Conservation (phyloP, 805 yeast species). For the Ogataea nitratoaversa region DNA sequence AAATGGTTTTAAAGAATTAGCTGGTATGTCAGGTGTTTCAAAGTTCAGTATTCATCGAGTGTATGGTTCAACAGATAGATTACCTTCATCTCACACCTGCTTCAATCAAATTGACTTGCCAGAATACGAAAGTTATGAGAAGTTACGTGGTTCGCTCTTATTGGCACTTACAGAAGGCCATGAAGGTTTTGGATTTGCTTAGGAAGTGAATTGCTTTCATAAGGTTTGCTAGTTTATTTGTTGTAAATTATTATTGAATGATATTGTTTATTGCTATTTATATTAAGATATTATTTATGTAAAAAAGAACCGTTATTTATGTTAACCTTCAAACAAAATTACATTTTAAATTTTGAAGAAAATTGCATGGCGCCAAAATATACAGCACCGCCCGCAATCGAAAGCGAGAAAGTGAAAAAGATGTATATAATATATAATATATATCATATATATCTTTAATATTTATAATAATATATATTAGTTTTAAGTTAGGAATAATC, state of each 20-base stretch:
- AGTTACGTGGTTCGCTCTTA: constrained; percentile 72
- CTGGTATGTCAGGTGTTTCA: constrained; percentile 81
- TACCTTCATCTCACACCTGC: constrained; percentile 94
- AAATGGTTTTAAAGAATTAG: constrained; percentile 85
- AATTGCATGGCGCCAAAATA: no score
- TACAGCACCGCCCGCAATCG: no score
- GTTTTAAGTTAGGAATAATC: not conserved
- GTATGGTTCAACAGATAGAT: constrained; percentile 76
- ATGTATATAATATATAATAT: no score
- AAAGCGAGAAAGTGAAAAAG: no score
- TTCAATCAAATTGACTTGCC: constrained; percentile 94
- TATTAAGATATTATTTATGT: no score
- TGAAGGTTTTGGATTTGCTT: constrained; percentile 91
- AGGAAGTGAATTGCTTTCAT: no score
- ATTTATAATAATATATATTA: no score
- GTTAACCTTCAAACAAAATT: no score
- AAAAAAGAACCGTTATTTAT: no score
- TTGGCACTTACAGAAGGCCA: constrained; percentile 91
- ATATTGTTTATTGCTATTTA: no score
- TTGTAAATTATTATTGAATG: no score
- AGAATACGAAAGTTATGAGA: constrained; percentile 84
- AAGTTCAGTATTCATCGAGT: constrained; percentile 88
- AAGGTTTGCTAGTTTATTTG: no score
- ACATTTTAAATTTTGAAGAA: not conserved
- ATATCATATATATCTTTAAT: not conserved